A percentile compares a stretch with the other conserved stretches of the same genome.
These are phyloP conservation scores for Suillus decipiens DNA, from an alignment of 768 basidiomycete genomes.

Conservation along the genomic window DNA sequence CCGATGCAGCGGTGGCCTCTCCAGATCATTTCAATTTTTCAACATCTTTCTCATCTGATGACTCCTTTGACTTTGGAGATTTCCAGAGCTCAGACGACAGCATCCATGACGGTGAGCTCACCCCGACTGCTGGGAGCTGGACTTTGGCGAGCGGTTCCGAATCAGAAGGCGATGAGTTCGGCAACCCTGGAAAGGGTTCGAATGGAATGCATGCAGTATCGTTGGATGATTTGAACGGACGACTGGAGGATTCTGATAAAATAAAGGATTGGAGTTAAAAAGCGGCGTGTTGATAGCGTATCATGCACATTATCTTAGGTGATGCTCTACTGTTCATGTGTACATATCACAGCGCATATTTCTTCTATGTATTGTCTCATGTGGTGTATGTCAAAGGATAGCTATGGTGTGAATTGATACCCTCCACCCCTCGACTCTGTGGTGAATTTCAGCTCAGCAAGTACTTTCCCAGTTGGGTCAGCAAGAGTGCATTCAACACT, in stretches of 20 bases:
- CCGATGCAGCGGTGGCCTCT: slow-evolving; percentile 55
- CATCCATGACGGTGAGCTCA: slow-evolving; percentile 45
- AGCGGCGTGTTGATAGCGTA: background rate
- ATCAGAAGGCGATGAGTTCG: slow-evolving; percentile 32
- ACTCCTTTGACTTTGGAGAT: slow-evolving; percentile 78
- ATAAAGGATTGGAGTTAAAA: slow-evolving; percentile 16
- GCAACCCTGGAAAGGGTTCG: slow-evolving; percentile 14
- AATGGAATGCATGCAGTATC: slow-evolving; percentile 30
- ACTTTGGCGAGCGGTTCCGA: slow-evolving; percentile 54
- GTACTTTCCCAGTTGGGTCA: slow-evolving; percentile 51
- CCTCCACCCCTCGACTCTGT: slow-evolving; percentile 71
- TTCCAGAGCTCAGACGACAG: slow-evolving; percentile 55
- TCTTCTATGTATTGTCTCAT: background rate
- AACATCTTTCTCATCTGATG: slow-evolving; percentile 63
- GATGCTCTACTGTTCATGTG: slow-evolving; percentile 7
- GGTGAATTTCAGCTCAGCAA: slow-evolving; percentile 66
- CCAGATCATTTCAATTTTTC: slow-evolving; percentile 58
- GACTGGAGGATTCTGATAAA: slow-evolving; percentile 18
- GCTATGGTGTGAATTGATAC: slow-evolving; percentile 49
- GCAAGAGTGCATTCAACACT: slow-evolving; percentile 71
- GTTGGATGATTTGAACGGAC: slow-evolving; percentile 26
- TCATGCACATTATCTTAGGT: slow-evolving; percentile 1
- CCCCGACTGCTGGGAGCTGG: slow-evolving; percentile 72
- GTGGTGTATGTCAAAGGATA: slow-evolving; percentile 10
- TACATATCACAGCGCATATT: slow-evolving; percentile 7